phyloP scores from a whole-genome alignment of 768 basidiomycete species.

The Boletus tomentosulus region DNA sequence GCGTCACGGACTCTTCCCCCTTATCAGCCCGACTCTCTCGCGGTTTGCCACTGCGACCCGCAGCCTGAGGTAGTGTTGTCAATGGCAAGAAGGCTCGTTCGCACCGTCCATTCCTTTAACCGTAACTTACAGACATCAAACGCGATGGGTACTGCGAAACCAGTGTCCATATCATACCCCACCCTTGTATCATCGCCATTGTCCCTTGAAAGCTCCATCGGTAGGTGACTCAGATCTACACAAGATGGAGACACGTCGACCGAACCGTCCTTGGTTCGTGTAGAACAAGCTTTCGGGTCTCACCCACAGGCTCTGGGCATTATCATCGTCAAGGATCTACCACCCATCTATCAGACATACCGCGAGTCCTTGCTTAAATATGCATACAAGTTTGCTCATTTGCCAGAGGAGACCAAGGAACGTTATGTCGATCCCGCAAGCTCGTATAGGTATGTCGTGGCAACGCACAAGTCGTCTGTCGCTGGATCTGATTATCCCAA shows the following conservation, averaged over 20 bases:
- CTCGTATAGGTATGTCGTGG: constrained; percentile 61
- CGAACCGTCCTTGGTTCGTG: not conserved
- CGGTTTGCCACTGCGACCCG: not conserved
- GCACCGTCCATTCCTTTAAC: constrained; percentile 2
- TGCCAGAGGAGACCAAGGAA: constrained; percentile 66
- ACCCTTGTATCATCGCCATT: constrained; percentile 51
- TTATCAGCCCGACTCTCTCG: not conserved
- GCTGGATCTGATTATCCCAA: not conserved
- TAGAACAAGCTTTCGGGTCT: constrained; percentile 83
- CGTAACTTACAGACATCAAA: constrained; percentile 13
- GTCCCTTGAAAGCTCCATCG: constrained; percentile 57
- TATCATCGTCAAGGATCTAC: constrained; percentile 79
- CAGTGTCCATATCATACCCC: constrained; percentile 58
- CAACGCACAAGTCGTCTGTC: not conserved
- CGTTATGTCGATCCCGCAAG: constrained; percentile 68
- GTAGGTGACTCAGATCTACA: constrained; percentile 32
- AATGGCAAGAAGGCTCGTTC: constrained; percentile 17
- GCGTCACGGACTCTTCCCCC: no score
- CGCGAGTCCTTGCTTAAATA: constrained; percentile 72
- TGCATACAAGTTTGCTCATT: constrained; percentile 68
- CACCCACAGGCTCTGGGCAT: constrained; percentile 73
- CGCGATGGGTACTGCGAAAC: constrained; percentile 12
- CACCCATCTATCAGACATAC: constrained; percentile 53
- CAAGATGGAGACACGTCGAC: not conserved
- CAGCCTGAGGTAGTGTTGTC: not conserved